Evolutionary conservation across 768 basidiomycete species (phyloP), one percentile per base, ranked within the genome.

Genomic region (Holtermanniella nyarrowii): DNA sequence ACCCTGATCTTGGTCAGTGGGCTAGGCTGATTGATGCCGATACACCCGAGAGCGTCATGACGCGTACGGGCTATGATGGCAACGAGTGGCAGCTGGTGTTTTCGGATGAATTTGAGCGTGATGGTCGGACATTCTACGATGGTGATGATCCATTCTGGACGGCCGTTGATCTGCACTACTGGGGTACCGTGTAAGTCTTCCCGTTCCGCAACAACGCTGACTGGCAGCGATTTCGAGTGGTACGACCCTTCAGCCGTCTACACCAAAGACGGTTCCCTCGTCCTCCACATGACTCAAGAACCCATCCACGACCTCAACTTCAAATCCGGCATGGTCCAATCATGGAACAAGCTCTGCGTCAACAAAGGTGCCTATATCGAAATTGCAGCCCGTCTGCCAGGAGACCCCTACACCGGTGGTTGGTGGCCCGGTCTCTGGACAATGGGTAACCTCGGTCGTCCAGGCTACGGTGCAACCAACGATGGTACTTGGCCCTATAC

Each of bases 261-360:
- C 5, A 95, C 91, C 7, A 74, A 74, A 54, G 75, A 78, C 57
- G 91, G 93, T 20, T 74, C 77, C 39, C 78, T 96, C 39, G 78
- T 84, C 57, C 80, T 93, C 62, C 87, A 83, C 1, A 72, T 93
- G 44, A 60, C 79, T 72, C 23, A 69, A 78, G 66, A 85, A 79
- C 65, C 65, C 51, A 85, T 77, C 40, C 84, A 91, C 66, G 78
- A 78, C 52, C 74, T 91, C 50, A 69, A 85, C 52, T 90, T 84
- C 64, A 77, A 63, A 48, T 66, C 64, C 21, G 69, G 65, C 26
- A 70, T 71, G 71, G 27, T 72, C n/a, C 68, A 70, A 48, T 66
- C 68, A 1, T 74, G 71, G 71, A 95, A 95, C 73, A 90, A 93
- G 71, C 86, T 97, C 57, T 96, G 88, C 74, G 90, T 93, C 73